These are phyloP conservation scores for Trichoderma reesei DNA, from an alignment of 495 filamentous ascomycete species.

Conservation along the genomic window DNA sequence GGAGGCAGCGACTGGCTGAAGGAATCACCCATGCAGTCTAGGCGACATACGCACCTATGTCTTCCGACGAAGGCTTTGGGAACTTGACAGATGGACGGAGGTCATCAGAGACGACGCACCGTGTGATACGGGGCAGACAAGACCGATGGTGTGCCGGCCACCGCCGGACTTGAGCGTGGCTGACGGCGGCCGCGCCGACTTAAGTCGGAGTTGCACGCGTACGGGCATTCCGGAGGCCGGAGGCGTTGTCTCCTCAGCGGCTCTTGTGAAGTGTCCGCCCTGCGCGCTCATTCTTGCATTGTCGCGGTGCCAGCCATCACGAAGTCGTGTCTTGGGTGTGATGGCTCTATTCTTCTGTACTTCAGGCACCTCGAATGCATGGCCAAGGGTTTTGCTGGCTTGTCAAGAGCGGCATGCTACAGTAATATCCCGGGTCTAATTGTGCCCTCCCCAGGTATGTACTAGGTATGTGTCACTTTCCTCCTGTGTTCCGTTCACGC, in stretches of 20 bases:
- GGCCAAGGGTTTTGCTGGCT: neutral
- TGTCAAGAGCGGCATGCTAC: neutral
- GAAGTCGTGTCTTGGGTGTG: neutral
- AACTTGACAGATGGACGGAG: no score
- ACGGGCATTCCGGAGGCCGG: neutral
- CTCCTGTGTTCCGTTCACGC: no score
- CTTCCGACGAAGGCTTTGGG: neutral
- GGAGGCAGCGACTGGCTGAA: neutral
- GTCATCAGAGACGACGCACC: no score
- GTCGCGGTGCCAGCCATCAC: neutral
- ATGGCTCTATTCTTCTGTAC: neutral
- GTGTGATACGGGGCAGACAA: neutral
- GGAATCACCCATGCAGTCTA: no score
- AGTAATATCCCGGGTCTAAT: neutral
- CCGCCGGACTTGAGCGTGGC: constrained; percentile 1
- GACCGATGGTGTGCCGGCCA: constrained; percentile 1
- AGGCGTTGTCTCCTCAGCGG: neutral
- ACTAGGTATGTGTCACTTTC: neutral
- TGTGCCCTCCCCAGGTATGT: neutral
- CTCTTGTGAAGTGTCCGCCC: neutral
- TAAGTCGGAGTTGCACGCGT: neutral
- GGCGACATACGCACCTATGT: neutral
- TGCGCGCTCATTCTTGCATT: neutral
- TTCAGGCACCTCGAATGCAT: neutral
- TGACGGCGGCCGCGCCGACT: neutral